phyloP scores from a whole-genome alignment of 441 rosid species.

The Viola pubescens region DNA sequence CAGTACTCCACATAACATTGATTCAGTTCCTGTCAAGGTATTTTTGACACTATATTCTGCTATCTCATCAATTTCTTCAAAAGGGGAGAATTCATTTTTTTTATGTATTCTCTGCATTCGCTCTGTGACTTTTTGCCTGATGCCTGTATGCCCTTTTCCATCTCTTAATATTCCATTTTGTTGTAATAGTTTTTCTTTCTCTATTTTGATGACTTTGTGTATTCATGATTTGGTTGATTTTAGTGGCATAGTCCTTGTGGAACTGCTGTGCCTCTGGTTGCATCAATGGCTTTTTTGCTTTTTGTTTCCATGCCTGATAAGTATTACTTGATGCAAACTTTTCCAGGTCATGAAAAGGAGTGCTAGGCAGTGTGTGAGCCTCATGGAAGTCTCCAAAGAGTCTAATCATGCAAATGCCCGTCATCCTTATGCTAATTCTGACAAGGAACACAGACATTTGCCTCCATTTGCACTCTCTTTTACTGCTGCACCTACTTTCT shows the following conservation, averaged over 20 bases:
- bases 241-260: no score
- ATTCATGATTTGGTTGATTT: no score
- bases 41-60: conserved; percentile 3
- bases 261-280: no score
- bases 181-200: no score
- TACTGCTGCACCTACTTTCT: conserved; percentile 51
- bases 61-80: no score
- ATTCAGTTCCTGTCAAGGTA: conserved; percentile 38
- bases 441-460: conserved; percentile 25
- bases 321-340: conserved; percentile 16
- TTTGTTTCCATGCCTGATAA: background rate
- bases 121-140: no score
- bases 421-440: conserved; percentile 25
- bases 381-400: conserved; percentile 28
- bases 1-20: conserved; percentile 21
- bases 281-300: background rate
- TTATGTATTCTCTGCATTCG: no score
- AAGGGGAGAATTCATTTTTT: no score
- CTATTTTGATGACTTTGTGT: no score
- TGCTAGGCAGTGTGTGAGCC: conserved; percentile 26
- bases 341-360: conserved; percentile 44
- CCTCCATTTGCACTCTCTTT: conserved; percentile 44
- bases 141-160: no score
- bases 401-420: conserved; percentile 21
- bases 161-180: no score